Evolutionary conservation across 257 asterid genomes (phyloP).

Genomic region (Nicotiana noctiflora): DNA sequence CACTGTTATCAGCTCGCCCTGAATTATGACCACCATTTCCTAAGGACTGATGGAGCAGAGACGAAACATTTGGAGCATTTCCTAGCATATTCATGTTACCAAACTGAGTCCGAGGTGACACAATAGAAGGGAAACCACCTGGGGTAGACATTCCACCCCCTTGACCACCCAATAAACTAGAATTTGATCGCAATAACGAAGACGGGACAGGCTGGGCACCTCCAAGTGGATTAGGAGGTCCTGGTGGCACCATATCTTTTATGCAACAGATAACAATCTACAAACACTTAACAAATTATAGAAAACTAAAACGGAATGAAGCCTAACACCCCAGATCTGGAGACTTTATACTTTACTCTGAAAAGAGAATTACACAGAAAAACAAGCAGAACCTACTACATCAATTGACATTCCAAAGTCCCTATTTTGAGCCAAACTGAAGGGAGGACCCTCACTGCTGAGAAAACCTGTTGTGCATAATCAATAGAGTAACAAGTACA

Average conservation of each 20-base stretch:
- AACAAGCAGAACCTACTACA: background rate
- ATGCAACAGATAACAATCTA: slow-evolving; percentile 8
- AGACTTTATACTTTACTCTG: background rate
- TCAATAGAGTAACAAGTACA: slow-evolving; percentile 8
- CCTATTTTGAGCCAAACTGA: background rate
- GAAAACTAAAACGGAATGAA: slow-evolving; percentile 12
- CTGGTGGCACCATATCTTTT: slow-evolving; percentile 66
- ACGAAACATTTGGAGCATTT: slow-evolving; percentile 39
- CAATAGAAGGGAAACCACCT: slow-evolving; percentile 41
- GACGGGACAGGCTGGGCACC: slow-evolving; percentile 44
- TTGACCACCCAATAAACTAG: slow-evolving; percentile 58
- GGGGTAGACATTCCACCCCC: slow-evolving; percentile 57
- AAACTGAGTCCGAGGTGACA: slow-evolving; percentile 49
- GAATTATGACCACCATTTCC: slow-evolving; percentile 46
- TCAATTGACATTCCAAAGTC: slow-evolving; percentile 16
- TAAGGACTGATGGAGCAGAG: slow-evolving; percentile 35
- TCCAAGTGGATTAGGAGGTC: slow-evolving; percentile 50
- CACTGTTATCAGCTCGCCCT: slow-evolving; percentile 48
- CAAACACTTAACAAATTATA: slow-evolving; percentile 2
- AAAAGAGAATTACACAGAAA: background rate
- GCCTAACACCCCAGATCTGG: slow-evolving; percentile 10
- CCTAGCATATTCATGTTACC: slow-evolving; percentile 55
- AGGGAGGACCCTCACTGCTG: slow-evolving; percentile 1
- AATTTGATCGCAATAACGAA: slow-evolving; percentile 49
- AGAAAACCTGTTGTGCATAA: background rate